Percentiles rank a stretch among this genome's conserved stretches.
Evolutionary conservation across 2,329 filamentous ascomycete genomes (phyloP).

Genomic region (Biscogniauxia marginata): DNA sequence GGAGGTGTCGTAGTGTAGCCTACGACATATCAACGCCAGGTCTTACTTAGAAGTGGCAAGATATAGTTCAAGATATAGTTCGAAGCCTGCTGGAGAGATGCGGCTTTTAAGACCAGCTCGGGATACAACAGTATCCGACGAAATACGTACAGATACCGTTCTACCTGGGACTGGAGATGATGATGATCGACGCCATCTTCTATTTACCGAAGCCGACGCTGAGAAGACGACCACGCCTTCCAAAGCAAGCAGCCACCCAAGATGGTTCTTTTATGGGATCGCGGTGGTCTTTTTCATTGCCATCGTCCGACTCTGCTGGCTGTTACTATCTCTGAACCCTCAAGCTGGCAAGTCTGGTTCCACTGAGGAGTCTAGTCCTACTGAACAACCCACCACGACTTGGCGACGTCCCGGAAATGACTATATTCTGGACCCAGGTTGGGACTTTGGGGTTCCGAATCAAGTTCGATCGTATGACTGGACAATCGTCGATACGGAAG

Average conservation of each 20-base stretch:
- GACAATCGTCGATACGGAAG: slow-evolving; percentile 55
- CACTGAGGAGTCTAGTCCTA: background rate
- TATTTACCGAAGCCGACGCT: background rate
- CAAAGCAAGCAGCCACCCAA: background rate
- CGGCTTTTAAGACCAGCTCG: background rate
- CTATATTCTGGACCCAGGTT: slow-evolving; percentile 56
- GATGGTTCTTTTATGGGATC: background rate
- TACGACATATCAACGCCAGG: background rate
- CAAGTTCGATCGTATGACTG: slow-evolving; percentile 58
- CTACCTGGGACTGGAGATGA: background rate
- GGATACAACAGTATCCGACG: background rate
- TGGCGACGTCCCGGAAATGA: slow-evolving; percentile 34
- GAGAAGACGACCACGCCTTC: background rate
- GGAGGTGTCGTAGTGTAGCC: background rate
- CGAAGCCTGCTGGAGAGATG: background rate
- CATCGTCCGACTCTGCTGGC: background rate
- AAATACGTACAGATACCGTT: background rate
- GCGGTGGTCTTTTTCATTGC: background rate
- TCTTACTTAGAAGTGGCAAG: no score
- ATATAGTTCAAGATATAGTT: no score
- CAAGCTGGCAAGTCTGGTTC: background rate
- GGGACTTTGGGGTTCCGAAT: slow-evolving; percentile 52
- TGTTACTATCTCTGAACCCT: background rate
- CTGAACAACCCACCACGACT: slow-evolving; percentile 2
- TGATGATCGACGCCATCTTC: background rate